These are phyloP conservation scores for Pythium brachiatum DNA, from an alignment of 352 stramenopile species.

Conservation along the genomic window DNA sequence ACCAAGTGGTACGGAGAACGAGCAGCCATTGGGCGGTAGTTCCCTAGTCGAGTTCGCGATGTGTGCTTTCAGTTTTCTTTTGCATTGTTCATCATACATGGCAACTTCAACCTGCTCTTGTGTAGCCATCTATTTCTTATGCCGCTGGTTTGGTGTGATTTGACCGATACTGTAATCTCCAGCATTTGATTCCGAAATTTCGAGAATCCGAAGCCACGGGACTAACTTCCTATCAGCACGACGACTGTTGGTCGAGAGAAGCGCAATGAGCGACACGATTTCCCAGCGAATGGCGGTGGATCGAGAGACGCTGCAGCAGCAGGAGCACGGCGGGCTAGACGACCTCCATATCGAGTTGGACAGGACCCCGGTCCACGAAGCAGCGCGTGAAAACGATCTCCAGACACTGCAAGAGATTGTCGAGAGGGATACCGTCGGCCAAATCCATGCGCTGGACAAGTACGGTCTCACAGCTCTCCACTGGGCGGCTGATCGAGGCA, in stretches of 20 bases:
- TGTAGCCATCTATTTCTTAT: too few species aligned
- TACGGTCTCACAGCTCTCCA: conserved; percentile 70
- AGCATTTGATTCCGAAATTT: neutral
- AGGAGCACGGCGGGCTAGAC: conserved; percentile 49
- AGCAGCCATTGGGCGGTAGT: too few species aligned
- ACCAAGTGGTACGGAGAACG: neutral
- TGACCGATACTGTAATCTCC: too few species aligned
- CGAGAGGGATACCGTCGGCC: conserved; percentile 23
- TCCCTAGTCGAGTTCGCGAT: too few species aligned
- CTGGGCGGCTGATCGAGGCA: conserved; percentile 62
- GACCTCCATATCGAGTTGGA: conserved; percentile 64
- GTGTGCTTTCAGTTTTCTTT: too few species aligned
- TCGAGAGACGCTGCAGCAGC: conserved; percentile 11
- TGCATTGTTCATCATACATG: too few species aligned
- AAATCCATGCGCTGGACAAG: conserved; percentile 50
- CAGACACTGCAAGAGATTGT: conserved; percentile 29
- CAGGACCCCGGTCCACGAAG: conserved; percentile 55
- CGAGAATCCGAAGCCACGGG: neutral
- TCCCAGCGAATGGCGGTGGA: conserved; percentile 23
- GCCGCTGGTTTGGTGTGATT: too few species aligned
- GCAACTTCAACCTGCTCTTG: neutral
- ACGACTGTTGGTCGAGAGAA: neutral
- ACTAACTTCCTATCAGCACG: too few species aligned
- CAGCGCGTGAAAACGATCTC: conserved; percentile 45
- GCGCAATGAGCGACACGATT: conserved; percentile 27